These are phyloP conservation scores for Aegle marmelos DNA, from an alignment of 345 rosid species.

Conservation along the genomic window DNA sequence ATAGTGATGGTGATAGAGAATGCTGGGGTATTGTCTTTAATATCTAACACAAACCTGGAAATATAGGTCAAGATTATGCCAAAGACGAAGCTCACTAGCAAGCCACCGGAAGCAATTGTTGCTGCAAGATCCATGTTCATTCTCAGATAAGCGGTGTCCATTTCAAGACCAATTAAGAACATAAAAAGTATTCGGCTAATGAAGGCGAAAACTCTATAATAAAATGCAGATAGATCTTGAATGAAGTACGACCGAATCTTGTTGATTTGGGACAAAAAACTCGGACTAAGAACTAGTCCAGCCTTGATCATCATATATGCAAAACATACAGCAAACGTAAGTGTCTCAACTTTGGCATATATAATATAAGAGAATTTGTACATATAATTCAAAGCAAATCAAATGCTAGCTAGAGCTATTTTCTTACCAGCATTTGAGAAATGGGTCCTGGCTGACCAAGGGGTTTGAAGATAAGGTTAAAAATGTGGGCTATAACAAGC, in stretches of 20 bases:
- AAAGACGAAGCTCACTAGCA: constrained; percentile 30
- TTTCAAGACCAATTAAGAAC: constrained; percentile 78
- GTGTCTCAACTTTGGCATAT: no score
- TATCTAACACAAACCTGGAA: constrained; percentile 23
- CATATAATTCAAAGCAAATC: no score
- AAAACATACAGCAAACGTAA: no score
- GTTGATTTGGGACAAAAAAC: constrained; percentile 48
- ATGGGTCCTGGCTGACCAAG: constrained; percentile 80
- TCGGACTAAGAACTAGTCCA: constrained; percentile 71
- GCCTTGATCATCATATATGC: constrained; percentile 37
- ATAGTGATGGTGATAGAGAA: constrained; percentile 34
- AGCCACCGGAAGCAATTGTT: constrained; percentile 46
- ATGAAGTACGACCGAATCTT: constrained; percentile 41
- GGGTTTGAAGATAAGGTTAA: constrained; percentile 68
- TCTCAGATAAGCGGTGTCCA: constrained; percentile 50
- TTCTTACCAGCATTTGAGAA: constrained; percentile 73
- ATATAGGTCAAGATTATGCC: constrained; percentile 39
- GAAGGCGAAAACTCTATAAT: constrained; percentile 45
- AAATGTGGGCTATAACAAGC: constrained; percentile 80
- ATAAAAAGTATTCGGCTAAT: constrained; percentile 58
- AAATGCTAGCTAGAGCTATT: no score
- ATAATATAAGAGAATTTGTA: no score
- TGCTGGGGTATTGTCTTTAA: constrained; percentile 12
- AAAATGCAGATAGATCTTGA: constrained; percentile 52
- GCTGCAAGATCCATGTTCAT: constrained; percentile 47